phyloP scores from a whole-genome alignment of 441 rosid species.

The Corymbia calophylla region DNA sequence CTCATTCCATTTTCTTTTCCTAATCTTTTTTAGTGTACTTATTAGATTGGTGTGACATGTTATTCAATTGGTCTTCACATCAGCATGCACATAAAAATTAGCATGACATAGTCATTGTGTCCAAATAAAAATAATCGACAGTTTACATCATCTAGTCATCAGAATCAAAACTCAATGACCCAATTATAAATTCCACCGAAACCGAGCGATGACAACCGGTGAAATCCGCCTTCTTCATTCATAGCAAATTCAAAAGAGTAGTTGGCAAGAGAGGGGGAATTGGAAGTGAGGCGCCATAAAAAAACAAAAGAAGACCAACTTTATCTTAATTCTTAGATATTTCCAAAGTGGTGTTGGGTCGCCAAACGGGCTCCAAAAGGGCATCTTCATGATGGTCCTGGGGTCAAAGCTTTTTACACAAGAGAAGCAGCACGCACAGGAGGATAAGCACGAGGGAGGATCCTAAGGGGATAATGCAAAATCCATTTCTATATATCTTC shows the following conservation, averaged over 20 bases:
- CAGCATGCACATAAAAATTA: not conserved
- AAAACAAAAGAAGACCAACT: not conserved
- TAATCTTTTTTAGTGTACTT: not conserved
- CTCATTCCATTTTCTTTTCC: not conserved
- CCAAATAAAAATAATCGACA: not conserved
- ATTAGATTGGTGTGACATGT: not conserved
- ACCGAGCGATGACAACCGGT: not conserved
- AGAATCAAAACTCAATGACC: not conserved
- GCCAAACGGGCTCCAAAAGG: not conserved
- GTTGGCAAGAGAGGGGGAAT: not conserved
- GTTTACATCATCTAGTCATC: not conserved
- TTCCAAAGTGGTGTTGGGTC: not conserved
- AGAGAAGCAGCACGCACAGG: not conserved
- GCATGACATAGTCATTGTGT: fast-evolving
- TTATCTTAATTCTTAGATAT: not conserved
- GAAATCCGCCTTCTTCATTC: not conserved
- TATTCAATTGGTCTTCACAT: not conserved
- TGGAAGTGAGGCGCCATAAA: not conserved
- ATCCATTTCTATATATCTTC: not conserved
- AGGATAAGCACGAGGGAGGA: not conserved
- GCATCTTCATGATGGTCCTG: not conserved
- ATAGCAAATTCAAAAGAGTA: not conserved
- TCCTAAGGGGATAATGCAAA: not conserved
- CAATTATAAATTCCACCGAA: not conserved
- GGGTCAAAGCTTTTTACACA: not conserved